Conservation (phyloP, 176 grass and related monocot genomes). For the Rhynchospora pubera region DNA sequence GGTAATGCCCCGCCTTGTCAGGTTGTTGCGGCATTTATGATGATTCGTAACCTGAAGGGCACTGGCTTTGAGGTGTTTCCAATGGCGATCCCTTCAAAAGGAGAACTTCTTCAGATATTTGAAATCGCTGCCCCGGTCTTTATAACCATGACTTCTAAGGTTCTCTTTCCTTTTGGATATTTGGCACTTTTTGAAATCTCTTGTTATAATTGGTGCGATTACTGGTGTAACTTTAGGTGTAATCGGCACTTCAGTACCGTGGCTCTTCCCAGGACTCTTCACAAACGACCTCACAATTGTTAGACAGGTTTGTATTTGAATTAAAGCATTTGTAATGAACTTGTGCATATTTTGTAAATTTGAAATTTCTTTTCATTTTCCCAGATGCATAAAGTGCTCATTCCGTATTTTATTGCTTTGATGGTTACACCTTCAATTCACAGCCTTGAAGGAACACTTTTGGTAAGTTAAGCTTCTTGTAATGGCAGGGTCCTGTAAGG, state of each 20-base stretch:
- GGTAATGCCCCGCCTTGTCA: constrained; percentile 13
- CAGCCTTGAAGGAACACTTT: constrained; percentile 80
- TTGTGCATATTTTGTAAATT: not conserved
- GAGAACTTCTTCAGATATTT: constrained; percentile 83
- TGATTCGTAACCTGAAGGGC: constrained; percentile 67
- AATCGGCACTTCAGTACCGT: constrained; percentile 67
- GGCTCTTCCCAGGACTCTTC: constrained; percentile 66
- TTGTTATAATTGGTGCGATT: constrained; percentile 69
- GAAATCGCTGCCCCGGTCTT: constrained; percentile 92
- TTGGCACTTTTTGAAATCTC: constrained; percentile 53
- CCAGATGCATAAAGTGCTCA: constrained; percentile 79
- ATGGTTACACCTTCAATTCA: constrained; percentile 85
- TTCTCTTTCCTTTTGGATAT: constrained; percentile 12
- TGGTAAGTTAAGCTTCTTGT: constrained; percentile 52
- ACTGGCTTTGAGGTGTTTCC: constrained; percentile 64
- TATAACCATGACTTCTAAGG: constrained; percentile 96
- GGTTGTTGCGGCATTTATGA: constrained; percentile 93
- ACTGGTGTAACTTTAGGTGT: constrained; percentile 49
- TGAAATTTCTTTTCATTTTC: constrained; percentile 13
- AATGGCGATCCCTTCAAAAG: constrained; percentile 56
- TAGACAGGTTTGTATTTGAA: constrained; percentile 46
- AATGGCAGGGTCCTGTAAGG: constrained; percentile 24
- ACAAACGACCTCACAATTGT: constrained; percentile 62
- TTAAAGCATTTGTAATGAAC: not conserved
- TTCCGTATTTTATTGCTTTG: constrained; percentile 76